Conservation (phyloP, 2,329 filamentous ascomycete species). For the Penicillium oxalicum region DNA sequence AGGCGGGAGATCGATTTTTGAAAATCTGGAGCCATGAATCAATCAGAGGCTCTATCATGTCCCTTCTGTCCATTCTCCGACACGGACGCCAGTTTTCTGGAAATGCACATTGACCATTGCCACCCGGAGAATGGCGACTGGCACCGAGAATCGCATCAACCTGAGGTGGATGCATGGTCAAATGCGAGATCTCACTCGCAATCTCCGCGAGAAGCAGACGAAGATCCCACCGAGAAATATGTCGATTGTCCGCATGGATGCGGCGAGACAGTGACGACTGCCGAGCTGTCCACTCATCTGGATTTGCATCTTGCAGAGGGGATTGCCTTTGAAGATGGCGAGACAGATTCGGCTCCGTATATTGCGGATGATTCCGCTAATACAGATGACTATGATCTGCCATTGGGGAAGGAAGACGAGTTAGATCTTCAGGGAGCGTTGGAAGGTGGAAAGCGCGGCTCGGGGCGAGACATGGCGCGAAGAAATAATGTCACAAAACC, state of each 20-base stretch:
- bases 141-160: constrained; percentile 16
- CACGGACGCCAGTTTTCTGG: constrained; percentile 34
- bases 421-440: background rate
- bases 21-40: constrained; percentile 13
- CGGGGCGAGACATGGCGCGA: constrained; percentile 10
- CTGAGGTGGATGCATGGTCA: constrained; percentile 9
- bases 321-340: constrained; percentile 39
- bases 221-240: constrained; percentile 33
- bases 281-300: constrained; percentile 54
- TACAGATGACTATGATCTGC: constrained; percentile 4
- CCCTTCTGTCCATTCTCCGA: constrained; percentile 44
- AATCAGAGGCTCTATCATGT: constrained; percentile 26
- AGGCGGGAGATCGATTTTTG: no score
- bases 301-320: constrained; percentile 53
- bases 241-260: constrained; percentile 55
- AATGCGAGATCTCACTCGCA: background rate
- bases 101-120: constrained; percentile 41
- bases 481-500: constrained; percentile 10
- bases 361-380: background rate
- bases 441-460: constrained; percentile 13
- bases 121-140: constrained; percentile 36
- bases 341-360: constrained; percentile 4
- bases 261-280: constrained; percentile 50
- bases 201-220: constrained; percentile 2
- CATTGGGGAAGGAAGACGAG: constrained; percentile 10